A percentile compares a stretch with the other conserved stretches of the same genome.
Evolutionary conservation across 2,329 filamentous ascomycete genomes (phyloP).

Genomic region (Plenodomus lindquistii): DNA sequence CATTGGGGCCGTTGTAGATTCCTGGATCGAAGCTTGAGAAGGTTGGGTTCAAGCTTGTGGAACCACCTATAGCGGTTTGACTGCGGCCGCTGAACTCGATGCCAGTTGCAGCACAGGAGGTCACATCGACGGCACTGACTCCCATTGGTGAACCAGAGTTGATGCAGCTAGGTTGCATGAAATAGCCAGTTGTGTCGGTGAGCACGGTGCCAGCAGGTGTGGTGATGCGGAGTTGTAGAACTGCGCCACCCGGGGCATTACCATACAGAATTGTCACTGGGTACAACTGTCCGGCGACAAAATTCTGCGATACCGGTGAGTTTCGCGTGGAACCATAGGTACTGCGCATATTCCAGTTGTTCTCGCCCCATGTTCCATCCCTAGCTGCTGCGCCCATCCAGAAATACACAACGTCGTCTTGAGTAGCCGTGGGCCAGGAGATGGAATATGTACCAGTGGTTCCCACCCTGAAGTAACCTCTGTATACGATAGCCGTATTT

Average conservation of each 20-base stretch:
- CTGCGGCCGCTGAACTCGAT: neutral
- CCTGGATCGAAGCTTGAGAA: neutral
- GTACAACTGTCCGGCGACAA: neutral
- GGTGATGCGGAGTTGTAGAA: neutral
- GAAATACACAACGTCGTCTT: neutral
- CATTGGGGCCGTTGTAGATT: neutral
- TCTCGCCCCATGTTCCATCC: neutral
- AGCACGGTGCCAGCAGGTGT: neutral
- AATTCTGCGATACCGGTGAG: neutral
- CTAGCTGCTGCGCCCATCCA: neutral
- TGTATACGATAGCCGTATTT: neutral
- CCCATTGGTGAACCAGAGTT: neutral
- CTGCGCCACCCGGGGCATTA: neutral
- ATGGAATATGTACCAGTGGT: neutral
- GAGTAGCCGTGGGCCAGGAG: neutral
- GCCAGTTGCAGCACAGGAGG: neutral
- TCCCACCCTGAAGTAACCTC: neutral
- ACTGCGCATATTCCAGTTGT: neutral
- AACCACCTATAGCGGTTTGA: neutral
- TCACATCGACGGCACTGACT: neutral
- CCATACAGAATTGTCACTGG: neutral
- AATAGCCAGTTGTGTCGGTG: neutral
- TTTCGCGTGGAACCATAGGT: neutral
- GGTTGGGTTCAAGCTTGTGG: neutral
- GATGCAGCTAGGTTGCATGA: neutral